phyloP scores from a whole-genome alignment of 192 early-diverging fungal genomes.

The Entomortierella parvispora region DNA sequence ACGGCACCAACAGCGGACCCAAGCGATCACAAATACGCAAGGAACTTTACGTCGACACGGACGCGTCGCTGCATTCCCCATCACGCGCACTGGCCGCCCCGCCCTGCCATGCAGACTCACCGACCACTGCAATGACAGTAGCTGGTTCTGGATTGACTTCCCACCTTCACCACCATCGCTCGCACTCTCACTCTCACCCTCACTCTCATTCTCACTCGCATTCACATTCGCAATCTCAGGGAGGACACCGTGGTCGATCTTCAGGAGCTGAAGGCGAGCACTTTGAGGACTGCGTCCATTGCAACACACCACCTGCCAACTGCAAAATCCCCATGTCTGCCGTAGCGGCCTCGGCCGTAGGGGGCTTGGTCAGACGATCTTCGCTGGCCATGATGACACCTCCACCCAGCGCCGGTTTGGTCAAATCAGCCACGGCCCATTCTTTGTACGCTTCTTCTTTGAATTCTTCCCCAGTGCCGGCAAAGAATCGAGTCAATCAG shows the following conservation, averaged over 20 bases:
- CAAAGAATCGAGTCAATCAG: not conserved
- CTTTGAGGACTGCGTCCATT: conserved; percentile 1
- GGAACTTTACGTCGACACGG: no score
- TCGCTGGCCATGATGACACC: conserved; percentile 26
- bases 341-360: not conserved
- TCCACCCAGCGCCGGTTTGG: conserved; percentile 13
- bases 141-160: no score
- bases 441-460: conserved; percentile 6
- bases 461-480: not conserved
- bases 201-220: not conserved
- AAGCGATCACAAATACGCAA: no score
- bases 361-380: conserved; percentile 19
- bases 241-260: not conserved
- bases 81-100: no score
- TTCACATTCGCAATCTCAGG: not conserved
- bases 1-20: no score
- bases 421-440: conserved; percentile 24
- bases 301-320: conserved; percentile 30
- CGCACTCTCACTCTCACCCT: not conserved
- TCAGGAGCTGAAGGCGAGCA: not conserved
- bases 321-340: conserved; percentile 15
- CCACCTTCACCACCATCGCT: conserved; percentile 5
- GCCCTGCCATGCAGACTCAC: no score
- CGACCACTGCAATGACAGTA: no score
- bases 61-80: no score